A percentile compares a stretch with the other conserved stretches of the same genome.
Evolutionary conservation across 345 rosid genomes (phyloP).

Genomic region (Brassica carinata): DNA sequence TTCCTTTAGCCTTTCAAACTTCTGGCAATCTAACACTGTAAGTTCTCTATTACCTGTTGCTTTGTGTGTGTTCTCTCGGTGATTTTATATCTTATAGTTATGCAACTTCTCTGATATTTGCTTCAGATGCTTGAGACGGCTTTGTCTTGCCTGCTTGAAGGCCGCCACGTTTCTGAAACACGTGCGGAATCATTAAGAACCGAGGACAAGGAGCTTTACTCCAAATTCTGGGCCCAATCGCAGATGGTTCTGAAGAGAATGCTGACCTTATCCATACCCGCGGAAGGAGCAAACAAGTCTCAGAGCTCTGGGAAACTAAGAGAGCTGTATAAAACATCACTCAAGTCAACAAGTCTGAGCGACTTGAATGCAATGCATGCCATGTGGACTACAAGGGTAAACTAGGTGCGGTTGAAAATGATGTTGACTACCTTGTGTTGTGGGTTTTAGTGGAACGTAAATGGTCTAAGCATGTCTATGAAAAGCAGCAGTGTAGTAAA

Average conservation of each 20-base stretch:
- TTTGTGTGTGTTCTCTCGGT: not conserved
- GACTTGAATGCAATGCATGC: conserved; percentile 61
- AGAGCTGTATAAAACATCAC: conserved; percentile 76
- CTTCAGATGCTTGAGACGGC: conserved; percentile 81
- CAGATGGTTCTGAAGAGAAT: conserved; percentile 72
- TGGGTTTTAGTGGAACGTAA: not conserved
- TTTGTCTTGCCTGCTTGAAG: conserved; percentile 67
- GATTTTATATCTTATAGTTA: not conserved
- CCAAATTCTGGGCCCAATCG: conserved; percentile 72
- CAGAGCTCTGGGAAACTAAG: conserved; percentile 56
- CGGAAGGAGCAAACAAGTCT: conserved; percentile 45
- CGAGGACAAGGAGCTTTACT: conserved; percentile 50
- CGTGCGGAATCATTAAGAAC: conserved; percentile 41
- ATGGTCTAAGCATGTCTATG: not conserved
- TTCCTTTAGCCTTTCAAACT: conserved; percentile 53
- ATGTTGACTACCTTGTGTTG: not conserved
- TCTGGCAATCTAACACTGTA: conserved; percentile 61
- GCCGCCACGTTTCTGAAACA: conserved; percentile 48
- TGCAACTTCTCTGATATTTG: not conserved
- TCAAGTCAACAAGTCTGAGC: conserved; percentile 53
- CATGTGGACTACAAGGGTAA: conserved; percentile 49
- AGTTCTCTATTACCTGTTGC: conserved; percentile 20
- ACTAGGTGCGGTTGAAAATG: not conserved
- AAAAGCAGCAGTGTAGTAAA: not conserved
- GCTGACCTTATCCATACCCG: conserved; percentile 50